phyloP scores from a whole-genome alignment of 352 stramenopile genomes.

The Pythium dissimile region DNA sequence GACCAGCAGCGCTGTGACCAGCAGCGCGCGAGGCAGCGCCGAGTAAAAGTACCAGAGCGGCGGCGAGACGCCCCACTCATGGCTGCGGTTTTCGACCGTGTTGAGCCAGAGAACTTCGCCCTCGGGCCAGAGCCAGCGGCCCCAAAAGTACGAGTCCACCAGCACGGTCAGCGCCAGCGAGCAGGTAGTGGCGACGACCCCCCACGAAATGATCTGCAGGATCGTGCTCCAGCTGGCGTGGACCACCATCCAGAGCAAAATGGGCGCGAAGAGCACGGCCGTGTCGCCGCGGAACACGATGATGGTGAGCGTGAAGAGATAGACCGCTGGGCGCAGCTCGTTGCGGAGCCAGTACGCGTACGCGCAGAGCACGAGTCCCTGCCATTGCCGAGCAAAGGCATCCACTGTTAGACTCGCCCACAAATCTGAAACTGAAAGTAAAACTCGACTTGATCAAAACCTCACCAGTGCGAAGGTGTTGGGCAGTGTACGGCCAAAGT shows the following conservation, averaged over 20 bases:
- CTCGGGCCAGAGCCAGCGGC: constrained; percentile 96
- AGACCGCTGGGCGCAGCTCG: constrained; percentile 50
- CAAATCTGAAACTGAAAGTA: constrained; percentile 52
- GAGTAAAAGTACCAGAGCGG: constrained; percentile 96
- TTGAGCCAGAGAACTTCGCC: constrained; percentile 97
- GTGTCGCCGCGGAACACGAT: constrained; percentile 98
- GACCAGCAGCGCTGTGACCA: constrained; percentile 80
- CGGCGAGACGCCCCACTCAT: constrained; percentile 95
- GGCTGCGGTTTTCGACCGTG: constrained; percentile 95
- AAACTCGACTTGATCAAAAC: constrained; percentile 21
- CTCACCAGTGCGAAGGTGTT: constrained; percentile 95
- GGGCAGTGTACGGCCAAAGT: constrained; percentile 94
- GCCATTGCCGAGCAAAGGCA: constrained; percentile 23
- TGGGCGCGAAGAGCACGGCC: constrained; percentile 92
- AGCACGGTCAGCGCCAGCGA: constrained; percentile 83
- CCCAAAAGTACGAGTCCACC: constrained; percentile 95
- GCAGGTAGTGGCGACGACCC: constrained; percentile 62
- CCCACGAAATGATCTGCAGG: constrained; percentile 74
- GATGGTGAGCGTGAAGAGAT: constrained; percentile 89
- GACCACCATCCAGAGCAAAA: constrained; percentile 91
- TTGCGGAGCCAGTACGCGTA: constrained; percentile 61
- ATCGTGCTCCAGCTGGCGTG: constrained; percentile 54
- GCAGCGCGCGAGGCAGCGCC: constrained; percentile 89
- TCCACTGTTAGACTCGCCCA: too few species aligned
- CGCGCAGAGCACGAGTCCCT: constrained; percentile 63